A percentile compares a stretch with the other conserved stretches of the same genome.
Evolutionary conservation across 768 basidiomycete genomes (phyloP).

Genomic region (Panus rudis): DNA sequence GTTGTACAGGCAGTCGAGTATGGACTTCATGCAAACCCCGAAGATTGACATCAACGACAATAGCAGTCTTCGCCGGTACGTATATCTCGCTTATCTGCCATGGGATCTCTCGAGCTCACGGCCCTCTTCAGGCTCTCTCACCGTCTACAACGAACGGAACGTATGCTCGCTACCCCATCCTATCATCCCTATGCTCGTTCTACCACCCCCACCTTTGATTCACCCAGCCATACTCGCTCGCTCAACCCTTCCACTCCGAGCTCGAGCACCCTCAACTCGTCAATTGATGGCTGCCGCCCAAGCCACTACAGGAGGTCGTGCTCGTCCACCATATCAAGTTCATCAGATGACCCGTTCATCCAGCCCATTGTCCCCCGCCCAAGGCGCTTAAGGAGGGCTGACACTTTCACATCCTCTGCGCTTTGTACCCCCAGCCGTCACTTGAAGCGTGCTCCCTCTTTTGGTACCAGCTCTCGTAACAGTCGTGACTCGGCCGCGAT

Average conservation of each 20-base stretch:
- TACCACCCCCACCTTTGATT: constrained; percentile 20
- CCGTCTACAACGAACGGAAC: constrained; percentile 61
- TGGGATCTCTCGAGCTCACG: background rate
- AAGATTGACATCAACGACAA: constrained; percentile 42
- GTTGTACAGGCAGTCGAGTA: constrained; percentile 76
- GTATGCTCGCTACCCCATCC: constrained; percentile 35
- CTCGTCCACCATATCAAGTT: constrained; percentile 35
- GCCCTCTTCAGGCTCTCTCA: constrained; percentile 46
- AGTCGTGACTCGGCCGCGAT: constrained; percentile 19
- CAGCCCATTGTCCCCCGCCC: constrained; percentile 49
- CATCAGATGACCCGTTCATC: constrained; percentile 29
- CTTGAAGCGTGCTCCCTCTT: constrained; percentile 55
- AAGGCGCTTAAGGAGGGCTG: constrained; percentile 37
- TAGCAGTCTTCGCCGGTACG: constrained; percentile 57
- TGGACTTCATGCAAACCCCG: constrained; percentile 69
- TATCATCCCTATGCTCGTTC: constrained; percentile 55
- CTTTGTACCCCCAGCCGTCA: constrained; percentile 16
- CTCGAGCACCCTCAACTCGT: constrained; percentile 54
- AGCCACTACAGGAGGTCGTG: constrained; percentile 21
- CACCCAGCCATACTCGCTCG: constrained; percentile 34
- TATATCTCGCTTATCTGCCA: constrained; percentile 9
- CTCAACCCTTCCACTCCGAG: constrained; percentile 56
- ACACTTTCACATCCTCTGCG: constrained; percentile 34
- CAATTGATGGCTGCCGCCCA: constrained; percentile 21
- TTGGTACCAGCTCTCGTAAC: constrained; percentile 30